These are phyloP conservation scores for Stemphylium beticola DNA, from an alignment of 2,329 filamentous ascomycete genomes.

Conservation along the genomic window DNA sequence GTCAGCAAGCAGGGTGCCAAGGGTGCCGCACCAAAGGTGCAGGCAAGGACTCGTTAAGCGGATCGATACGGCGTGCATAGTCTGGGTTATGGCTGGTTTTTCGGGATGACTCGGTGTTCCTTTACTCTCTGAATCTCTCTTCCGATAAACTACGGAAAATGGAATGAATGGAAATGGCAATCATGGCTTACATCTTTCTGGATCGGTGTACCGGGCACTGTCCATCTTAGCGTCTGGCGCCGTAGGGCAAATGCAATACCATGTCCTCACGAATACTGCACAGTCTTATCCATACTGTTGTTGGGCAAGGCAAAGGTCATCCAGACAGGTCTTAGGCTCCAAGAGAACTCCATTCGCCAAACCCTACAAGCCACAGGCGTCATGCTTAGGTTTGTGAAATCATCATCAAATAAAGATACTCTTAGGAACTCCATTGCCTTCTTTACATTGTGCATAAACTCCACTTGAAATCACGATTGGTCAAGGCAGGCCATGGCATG, in stretches of 20 bases:
- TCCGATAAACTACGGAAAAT: conserved; percentile 34
- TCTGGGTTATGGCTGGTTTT: conserved; percentile 36
- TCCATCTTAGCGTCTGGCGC: conserved; percentile 37
- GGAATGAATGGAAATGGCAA: conserved; percentile 40
- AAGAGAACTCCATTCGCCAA: no score
- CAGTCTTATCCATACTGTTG: not conserved
- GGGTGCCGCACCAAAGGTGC: conserved; percentile 84
- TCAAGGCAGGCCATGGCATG: no score
- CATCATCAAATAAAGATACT: no score
- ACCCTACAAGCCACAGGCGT: not conserved
- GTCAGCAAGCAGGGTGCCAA: conserved; percentile 98
- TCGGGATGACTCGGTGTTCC: conserved; percentile 39
- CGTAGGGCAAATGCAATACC: conserved; percentile 47
- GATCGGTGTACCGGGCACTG: conserved; percentile 32
- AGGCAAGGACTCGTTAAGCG: conserved; percentile 82
- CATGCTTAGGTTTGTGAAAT: no score
- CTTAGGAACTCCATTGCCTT: no score
- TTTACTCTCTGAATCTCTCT: conserved; percentile 32
- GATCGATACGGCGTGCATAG: conserved; percentile 28
- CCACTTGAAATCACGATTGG: no score
- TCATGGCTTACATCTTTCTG: conserved; percentile 38
- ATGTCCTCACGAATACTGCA: conserved; percentile 38
- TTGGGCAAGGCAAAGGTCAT: no score
- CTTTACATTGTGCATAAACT: no score
- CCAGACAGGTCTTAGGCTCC: no score